Evolutionary conservation across 768 basidiomycete species (phyloP), one percentile per base, ranked within the genome.

Genomic region (Amanita muscaria): DNA sequence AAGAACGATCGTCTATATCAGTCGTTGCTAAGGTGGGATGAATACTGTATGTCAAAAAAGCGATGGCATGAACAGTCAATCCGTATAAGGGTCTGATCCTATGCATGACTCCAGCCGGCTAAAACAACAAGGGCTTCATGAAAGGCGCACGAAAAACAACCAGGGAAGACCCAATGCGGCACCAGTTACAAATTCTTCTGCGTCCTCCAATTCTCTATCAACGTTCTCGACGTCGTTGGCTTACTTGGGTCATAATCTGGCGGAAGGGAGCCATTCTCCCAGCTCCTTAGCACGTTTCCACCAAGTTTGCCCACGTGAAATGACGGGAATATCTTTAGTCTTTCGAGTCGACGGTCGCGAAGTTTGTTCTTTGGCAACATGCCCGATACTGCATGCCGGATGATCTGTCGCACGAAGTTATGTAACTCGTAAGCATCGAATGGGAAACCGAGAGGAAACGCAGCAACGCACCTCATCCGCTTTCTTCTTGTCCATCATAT

Each of bases 311-410:
- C 87, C 72, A 83, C 82, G 50, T 87, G 76, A 40, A 79, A 66
- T 8, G 77, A 86, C 31, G 87, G 77, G 57, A 93, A 98, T 51
- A 98, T 86, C 49, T 87, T 83, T 39, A 99, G 70, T 44, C 96
- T 71, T 47, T 88, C 89, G 39, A 99, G 64, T 27, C 96, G 76
- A 36, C 88, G 74, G 37, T 94, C 88, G 19, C 96, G 79, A 49
- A 96, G 79, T 51, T 86, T 93, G 71, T 99, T 99, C 67, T 98
- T 99, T 25, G 94, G 96, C 44, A 99, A 72, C 96, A 99, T 99
- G 55, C 94, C 90, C 9, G 94, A 87, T 3, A 99, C 96, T 3
- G 96, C 96, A 52, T 89, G 79, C 10, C 90, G 81, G 47, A 99
- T 90, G 53, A 98, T 88, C 96, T 99, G 22, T 21, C 37, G 22